Conservation (phyloP, 768 basidiomycete species). For the Mycena indigotica region DNA sequence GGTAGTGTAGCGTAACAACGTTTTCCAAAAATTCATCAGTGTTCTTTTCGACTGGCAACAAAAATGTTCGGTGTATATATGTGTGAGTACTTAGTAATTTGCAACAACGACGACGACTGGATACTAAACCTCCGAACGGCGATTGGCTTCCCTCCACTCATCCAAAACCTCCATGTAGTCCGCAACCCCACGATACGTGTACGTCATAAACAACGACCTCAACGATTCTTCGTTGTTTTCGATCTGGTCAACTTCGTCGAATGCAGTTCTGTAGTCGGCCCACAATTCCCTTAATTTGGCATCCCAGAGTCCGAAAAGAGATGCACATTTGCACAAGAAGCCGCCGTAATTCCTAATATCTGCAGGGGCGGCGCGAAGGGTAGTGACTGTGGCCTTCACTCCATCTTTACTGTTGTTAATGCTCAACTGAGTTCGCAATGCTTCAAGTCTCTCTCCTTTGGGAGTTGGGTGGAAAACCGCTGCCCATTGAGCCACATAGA, state of each 20-base stretch:
- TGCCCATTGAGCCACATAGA: conserved; percentile 20
- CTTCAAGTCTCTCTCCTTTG: neutral
- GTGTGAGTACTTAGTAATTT: no score
- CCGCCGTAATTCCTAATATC: neutral
- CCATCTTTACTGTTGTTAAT: neutral
- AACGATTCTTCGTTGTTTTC: neutral
- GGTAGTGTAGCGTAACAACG: no score
- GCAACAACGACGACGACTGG: no score
- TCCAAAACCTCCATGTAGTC: neutral
- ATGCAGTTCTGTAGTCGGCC: neutral
- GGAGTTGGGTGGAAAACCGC: neutral
- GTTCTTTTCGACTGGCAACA: neutral
- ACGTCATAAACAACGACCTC: neutral
- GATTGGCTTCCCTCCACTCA: neutral
- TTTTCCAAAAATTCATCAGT: no score
- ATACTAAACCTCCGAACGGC: no score
- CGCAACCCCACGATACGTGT: neutral
- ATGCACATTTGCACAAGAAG: neutral
- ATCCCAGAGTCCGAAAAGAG: neutral
- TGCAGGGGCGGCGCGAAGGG: neutral
- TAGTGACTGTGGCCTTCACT: neutral
- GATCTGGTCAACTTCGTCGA: neutral
- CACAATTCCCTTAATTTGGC: neutral
- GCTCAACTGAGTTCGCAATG: neutral
- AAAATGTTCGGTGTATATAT: neutral